A percentile compares a stretch with the other conserved stretches of the same genome.
Evolutionary conservation across 768 basidiomycete genomes (phyloP).

Genomic region (Termitomyces sp.): DNA sequence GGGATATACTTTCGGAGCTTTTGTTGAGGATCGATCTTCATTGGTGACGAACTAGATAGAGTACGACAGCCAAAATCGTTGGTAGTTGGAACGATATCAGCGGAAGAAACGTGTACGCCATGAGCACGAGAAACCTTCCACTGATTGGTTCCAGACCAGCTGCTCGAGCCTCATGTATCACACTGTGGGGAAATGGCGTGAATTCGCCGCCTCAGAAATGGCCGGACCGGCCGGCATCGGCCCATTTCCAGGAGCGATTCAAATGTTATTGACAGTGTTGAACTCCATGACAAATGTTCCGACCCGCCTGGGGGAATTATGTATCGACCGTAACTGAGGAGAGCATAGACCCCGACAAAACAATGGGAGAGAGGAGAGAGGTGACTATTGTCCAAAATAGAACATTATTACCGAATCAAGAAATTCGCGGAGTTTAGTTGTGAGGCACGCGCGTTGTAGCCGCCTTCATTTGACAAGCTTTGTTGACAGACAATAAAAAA

Average conservation of each 20-base stretch:
- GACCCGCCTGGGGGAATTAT: neutral
- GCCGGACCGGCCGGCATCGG: neutral
- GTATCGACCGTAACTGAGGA: neutral
- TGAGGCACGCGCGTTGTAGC: neutral
- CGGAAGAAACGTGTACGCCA: neutral
- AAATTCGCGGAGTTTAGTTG: neutral
- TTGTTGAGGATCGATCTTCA: no score
- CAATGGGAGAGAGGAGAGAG: neutral
- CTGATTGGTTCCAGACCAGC: neutral
- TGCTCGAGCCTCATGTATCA: neutral
- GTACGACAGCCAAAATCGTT: neutral
- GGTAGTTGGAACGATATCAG: neutral
- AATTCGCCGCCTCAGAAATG: neutral
- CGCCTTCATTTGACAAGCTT: neutral
- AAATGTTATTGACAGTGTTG: neutral
- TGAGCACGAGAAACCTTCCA: neutral
- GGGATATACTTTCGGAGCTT: no score
- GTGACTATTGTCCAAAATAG: neutral
- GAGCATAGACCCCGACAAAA: neutral
- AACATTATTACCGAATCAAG: neutral
- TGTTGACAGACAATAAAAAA: neutral
- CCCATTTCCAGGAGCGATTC: neutral
- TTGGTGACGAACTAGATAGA: no score
- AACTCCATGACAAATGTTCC: neutral
- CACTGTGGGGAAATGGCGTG: neutral